Percentiles rank a stretch among this genome's conserved stretches.
phyloP scores from a whole-genome alignment of 2,329 filamentous ascomycete species.

The Dothideomycetidae sp. region DNA sequence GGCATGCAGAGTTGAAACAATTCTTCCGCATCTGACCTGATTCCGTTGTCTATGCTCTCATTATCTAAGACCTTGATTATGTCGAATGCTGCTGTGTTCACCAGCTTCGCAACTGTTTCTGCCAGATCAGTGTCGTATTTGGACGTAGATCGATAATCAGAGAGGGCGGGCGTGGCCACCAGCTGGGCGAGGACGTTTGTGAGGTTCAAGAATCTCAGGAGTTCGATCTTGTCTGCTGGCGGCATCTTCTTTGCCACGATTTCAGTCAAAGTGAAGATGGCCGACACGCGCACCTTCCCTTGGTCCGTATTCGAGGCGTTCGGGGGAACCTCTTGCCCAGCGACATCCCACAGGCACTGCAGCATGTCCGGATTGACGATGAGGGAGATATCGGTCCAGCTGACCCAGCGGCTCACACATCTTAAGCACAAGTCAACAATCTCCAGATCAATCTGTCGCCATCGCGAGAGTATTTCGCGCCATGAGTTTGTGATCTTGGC shows the following conservation, averaged over 20 bases:
- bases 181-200: conserved; percentile 75
- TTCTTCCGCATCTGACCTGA: conserved; percentile 61
- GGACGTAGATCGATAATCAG: conserved; percentile 63
- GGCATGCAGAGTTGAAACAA: conserved; percentile 74
- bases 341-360: conserved; percentile 68
- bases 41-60: conserved; percentile 45
- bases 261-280: conserved; percentile 89
- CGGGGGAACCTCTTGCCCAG: conserved; percentile 52
- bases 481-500: conserved; percentile 77
- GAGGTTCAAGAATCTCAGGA: conserved; percentile 83
- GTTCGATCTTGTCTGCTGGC: conserved; percentile 76
- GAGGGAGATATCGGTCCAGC: conserved; percentile 94
- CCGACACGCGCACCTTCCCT: conserved; percentile 75
- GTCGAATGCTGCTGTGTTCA: conserved; percentile 79
- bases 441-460: conserved; percentile 50
- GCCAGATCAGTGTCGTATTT: conserved; percentile 92
- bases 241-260: conserved; percentile 98
- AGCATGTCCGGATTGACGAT: conserved; percentile 86
- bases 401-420: conserved; percentile 92
- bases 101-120: conserved; percentile 86
- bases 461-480: conserved; percentile 77
- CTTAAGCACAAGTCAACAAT: conserved; percentile 80
- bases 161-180: conserved; percentile 65
- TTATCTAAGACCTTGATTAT: conserved; percentile 77
- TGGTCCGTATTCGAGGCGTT: conserved; percentile 36